These are phyloP conservation scores for Chenopodium formosanum DNA, from an alignment of 148 eudicot genomes.

Conservation along the genomic window DNA sequence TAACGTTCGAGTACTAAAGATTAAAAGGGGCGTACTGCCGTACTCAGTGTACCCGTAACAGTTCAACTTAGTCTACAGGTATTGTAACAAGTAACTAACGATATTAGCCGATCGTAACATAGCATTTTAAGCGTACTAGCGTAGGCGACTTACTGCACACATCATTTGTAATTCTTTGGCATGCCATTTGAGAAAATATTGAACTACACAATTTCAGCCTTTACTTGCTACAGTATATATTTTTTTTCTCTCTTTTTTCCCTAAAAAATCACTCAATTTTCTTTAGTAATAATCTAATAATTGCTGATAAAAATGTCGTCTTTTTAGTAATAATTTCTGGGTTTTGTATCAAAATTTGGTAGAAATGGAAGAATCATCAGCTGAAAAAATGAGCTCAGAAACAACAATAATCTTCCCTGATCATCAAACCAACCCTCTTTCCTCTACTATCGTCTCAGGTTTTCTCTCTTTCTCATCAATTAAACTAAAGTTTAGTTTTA, in stretches of 20 bases:
- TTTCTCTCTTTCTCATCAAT: not conserved
- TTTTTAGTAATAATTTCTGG: not conserved
- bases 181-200: not conserved
- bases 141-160: not conserved
- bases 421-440: not conserved
- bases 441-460: not conserved
- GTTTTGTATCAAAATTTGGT: not conserved
- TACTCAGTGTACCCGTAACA: no score
- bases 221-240: not conserved
- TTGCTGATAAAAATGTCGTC: not conserved
- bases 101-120: no score
- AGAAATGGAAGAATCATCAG: slow-evolving; percentile 11
- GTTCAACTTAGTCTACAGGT: no score
- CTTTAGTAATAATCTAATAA: not conserved
- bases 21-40: no score
- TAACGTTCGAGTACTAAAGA: no score
- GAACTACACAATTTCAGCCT: no score
- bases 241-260: no score
- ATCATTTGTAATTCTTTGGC: no score
- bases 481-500: no score
- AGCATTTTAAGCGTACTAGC: no score
- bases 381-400: not conserved
- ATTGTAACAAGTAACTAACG: no score
- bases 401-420: not conserved
- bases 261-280: not conserved